Base-by-base conservation (phyloP, 1,139 yeast genomes). In the Candida labiduridarum region DNA sequence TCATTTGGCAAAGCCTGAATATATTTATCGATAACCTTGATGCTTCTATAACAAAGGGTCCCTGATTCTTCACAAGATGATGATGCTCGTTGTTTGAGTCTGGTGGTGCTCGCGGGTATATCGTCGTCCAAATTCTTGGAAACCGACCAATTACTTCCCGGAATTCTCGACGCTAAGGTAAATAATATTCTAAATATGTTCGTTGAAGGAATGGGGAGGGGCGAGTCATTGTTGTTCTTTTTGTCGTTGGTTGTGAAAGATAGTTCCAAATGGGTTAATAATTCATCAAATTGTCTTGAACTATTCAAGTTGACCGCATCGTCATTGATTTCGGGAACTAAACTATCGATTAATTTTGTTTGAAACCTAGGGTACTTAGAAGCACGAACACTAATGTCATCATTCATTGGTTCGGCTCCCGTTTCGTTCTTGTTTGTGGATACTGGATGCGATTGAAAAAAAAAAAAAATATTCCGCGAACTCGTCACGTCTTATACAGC, bases 151-250 rank as follows among this genome's bases (percentile, higher is more conserved):
- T 69, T 70, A 30, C 62, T 59, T 7, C 55, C 56, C 4, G 69
- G 62, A 25, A 61, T 51, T 46, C 76, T 56, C 0, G 70, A 60
- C 1, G 71, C 68, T 33, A 73, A 48, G 0, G 78, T 71, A 22
- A 73, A 50, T 19, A 74, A 52, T 1, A 74, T 52, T 7, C 73
- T 63, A 4, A 74, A 55, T 10, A 68, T 52, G 40, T 62, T 57
- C 4, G 50, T 47, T 1, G 74, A 65, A 2, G 71, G 76, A 15
- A 64, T 51, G 15, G 53, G 33, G 33, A 46, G 19, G 47, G 31
- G 35, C 49, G 25, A 41, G 49, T 14, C 14, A 48, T 35, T 45
- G 46, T 39, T 45, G 29, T 25, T 25, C 8, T 25, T 8, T 2
- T 7, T 25, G 29, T 25, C 22, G 22, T 25, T 25, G 8, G 5